Percentiles rank a stretch among this genome's conserved stretches.
Evolutionary conservation across 176 grass and related monocot species (phyloP).

Genomic region (Cenchrus purpureus): DNA sequence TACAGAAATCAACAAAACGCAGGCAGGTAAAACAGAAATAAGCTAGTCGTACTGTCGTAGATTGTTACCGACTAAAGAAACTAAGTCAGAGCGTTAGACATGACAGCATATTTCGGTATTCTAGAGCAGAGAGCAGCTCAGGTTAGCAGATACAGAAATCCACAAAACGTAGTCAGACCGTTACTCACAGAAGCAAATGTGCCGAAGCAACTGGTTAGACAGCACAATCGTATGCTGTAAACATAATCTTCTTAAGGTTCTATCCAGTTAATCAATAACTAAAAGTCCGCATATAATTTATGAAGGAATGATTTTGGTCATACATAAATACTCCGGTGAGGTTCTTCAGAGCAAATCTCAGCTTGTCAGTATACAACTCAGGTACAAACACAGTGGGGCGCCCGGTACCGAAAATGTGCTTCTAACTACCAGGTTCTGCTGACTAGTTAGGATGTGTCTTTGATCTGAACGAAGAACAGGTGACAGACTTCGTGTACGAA

Average conservation of each 20-base stretch:
- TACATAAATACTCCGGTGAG: slow-evolving; percentile 42
- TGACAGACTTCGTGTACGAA: not conserved
- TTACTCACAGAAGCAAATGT: not conserved
- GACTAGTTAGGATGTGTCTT: slow-evolving; percentile 3
- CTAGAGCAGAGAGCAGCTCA: no score
- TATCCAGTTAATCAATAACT: slow-evolving; percentile 9
- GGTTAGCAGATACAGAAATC: not conserved
- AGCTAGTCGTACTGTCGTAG: not conserved
- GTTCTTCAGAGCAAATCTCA: slow-evolving; percentile 14
- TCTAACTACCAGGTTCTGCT: slow-evolving; percentile 5
- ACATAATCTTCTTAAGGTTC: slow-evolving; percentile 9
- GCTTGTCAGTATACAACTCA: slow-evolving; percentile 37
- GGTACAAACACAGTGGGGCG: slow-evolving; percentile 27
- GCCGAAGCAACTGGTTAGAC: not conserved
- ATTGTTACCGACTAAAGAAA: no score
- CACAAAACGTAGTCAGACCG: not conserved
- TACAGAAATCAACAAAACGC: not conserved
- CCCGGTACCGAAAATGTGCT: not conserved
- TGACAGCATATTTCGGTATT: no score
- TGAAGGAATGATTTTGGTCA: not conserved
- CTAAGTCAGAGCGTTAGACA: no score
- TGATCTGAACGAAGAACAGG: not conserved
- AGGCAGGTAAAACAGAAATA: not conserved
- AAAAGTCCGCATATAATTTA: slow-evolving; percentile 41
- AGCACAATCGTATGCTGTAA: not conserved